Evolutionary conservation across 2,329 filamentous ascomycete genomes (phyloP), one percentile per base, ranked within the genome.

Genomic region (Trichophyton simii): DNA sequence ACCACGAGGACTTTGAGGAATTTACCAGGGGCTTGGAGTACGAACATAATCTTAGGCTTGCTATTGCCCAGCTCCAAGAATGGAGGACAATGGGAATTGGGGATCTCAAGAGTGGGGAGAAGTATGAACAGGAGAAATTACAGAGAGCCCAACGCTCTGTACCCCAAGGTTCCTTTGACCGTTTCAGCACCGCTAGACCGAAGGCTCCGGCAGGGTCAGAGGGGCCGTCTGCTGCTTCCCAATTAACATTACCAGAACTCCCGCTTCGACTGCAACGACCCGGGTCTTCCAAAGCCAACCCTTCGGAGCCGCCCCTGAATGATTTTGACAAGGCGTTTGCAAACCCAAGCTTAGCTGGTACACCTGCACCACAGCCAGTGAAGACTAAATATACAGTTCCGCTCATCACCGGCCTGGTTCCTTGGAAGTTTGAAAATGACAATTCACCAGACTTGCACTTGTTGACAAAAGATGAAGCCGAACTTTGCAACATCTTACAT

Each of bases 111-210:
- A 86, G 85, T 25, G 94, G 94, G 34, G 90, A 96, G 72, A 95
- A 92, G 72, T 99, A 94, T 71, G 94, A 99, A 74, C 79, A 83
- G 18, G 94, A 97, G 65, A 99, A 97, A 75, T 80, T 87, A 38
- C 77, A 83, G 61, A 83, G 94, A 11, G 83, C 86, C 59, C 87
- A 91, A 54, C 73, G 80, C 60, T 76, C 79, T 46, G 71, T 80
- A 41, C 87, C 89, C 0, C 85, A 91, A 74, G 88, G 88, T 0
- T 88, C 87, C 5, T 90, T 95, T 78, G 91, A 96, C 69, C 83
- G 91, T n/a, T 81, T 95, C 66, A 88, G 89, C 6, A 85, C 85
- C 31, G 82, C 82, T 4, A 86, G 89, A 67, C 83, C 88, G 25
- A 83, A 87, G 84, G 76, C 88, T 86, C 67, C 82, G 79, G 64